Evolutionary conservation across 2,329 filamentous ascomycete species (phyloP).

Genomic region (Aspergillus amoenus): DNA sequence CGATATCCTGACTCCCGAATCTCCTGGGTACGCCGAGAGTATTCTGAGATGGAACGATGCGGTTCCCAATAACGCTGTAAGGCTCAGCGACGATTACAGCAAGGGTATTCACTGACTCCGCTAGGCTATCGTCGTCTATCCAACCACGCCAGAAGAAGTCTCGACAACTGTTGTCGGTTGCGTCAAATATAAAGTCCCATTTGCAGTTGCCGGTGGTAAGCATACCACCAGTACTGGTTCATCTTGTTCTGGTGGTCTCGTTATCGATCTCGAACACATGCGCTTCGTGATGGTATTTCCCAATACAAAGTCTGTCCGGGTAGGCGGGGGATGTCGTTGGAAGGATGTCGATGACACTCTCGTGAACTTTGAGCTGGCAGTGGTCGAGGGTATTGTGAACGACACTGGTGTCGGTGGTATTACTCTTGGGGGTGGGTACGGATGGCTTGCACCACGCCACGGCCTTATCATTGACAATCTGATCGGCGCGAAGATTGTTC

Average conservation of each 20-base stretch:
- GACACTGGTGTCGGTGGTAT: constrained; percentile 61
- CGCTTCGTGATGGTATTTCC: constrained; percentile 51
- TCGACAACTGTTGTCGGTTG: constrained; percentile 35
- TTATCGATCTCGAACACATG: constrained; percentile 57
- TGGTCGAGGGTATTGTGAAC: constrained; percentile 59
- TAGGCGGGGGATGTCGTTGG: constrained; percentile 56
- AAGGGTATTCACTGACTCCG: neutral
- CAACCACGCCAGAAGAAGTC: constrained; percentile 8
- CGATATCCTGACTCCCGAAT: neutral
- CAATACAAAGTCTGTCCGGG: constrained; percentile 46
- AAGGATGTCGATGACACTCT: constrained; percentile 49
- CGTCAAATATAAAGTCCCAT: constrained; percentile 44
- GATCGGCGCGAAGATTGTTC: constrained; percentile 34
- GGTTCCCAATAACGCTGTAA: constrained; percentile 14
- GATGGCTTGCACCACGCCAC: constrained; percentile 52
- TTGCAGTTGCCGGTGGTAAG: constrained; percentile 57
- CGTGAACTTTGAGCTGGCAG: constrained; percentile 53
- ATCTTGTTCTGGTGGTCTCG: constrained; percentile 52
- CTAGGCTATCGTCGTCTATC: constrained; percentile 14
- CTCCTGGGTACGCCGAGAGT: constrained; percentile 9
- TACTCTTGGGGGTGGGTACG: constrained; percentile 59
- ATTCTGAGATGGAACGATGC: constrained; percentile 16
- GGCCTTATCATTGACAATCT: constrained; percentile 55
- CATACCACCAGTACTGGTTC: constrained; percentile 56
- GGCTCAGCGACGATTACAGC: neutral